These are phyloP conservation scores for Lipomyces kockii DNA, from an alignment of 805 yeast genomes.

Conservation along the genomic window DNA sequence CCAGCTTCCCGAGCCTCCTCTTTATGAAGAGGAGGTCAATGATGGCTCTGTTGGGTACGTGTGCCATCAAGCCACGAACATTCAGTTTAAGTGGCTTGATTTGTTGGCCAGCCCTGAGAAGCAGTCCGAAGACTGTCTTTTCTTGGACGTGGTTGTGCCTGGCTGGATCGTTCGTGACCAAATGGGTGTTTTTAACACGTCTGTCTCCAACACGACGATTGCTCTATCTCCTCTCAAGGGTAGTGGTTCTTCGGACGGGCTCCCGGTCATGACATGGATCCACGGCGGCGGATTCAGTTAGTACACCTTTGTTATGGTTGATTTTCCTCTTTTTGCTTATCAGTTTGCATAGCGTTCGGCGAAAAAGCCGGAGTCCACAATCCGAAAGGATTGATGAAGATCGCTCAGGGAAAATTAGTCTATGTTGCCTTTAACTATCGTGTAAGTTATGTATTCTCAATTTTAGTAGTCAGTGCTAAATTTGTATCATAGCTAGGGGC, in stretches of 20 bases:
- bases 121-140: slow-evolving; percentile 34
- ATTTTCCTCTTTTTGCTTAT: neutral
- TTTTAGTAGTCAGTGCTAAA: slow-evolving; percentile 39
- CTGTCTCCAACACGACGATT: neutral
- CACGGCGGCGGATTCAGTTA: slow-evolving; percentile 37
- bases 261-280: slow-evolving; percentile 35
- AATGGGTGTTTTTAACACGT: neutral
- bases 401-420: slow-evolving; percentile 25
- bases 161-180: slow-evolving; percentile 16
- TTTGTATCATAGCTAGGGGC: slow-evolving; percentile 39
- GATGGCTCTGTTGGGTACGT: slow-evolving; percentile 28
- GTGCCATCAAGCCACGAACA: slow-evolving; percentile 30
- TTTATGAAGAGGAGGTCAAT: slow-evolving; percentile 20
- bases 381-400: slow-evolving; percentile 27
- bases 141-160: slow-evolving; percentile 35
- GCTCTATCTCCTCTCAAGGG: neutral
- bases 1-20: slow-evolving; percentile 28
- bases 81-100: slow-evolving; percentile 21
- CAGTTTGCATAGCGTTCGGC: slow-evolving; percentile 21
- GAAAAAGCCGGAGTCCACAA: slow-evolving; percentile 29
- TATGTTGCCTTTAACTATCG: slow-evolving; percentile 37
- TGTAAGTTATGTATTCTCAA: neutral
- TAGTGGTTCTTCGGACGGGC: neutral
- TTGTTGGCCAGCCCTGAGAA: neutral
- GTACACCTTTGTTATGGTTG: neutral